Conservation (phyloP, 1,284 basidiomycete species). For the Trichosporon inkin region DNA sequence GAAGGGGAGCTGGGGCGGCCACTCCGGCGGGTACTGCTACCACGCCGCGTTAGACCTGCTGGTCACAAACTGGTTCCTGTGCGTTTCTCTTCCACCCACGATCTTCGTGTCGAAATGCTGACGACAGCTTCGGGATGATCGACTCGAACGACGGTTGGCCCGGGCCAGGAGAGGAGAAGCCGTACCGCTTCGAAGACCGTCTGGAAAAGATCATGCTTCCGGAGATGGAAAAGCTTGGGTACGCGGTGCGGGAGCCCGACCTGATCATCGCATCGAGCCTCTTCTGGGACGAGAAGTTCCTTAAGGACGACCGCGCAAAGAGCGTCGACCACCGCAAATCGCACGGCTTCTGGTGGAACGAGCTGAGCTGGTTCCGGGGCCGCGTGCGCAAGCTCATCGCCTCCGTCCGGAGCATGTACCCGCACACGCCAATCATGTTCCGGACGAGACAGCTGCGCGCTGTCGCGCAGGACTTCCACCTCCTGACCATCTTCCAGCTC, state of each 20-base stretch:
- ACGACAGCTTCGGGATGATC: conserved; percentile 26
- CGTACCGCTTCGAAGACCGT: conserved; percentile 23
- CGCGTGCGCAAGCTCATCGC: conserved; percentile 21
- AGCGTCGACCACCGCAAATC: conserved; percentile 6
- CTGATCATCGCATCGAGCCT: conserved; percentile 19
- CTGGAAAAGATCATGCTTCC: conserved; percentile 22
- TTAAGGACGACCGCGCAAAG: background rate
- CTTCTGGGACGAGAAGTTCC: conserved; percentile 29
- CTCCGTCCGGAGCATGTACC: conserved; percentile 12
- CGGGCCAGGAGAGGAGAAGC: conserved; percentile 10
- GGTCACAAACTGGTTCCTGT: conserved; percentile 31
- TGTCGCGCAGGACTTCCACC: conserved; percentile 9
- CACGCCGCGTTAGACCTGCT: conserved; percentile 21
- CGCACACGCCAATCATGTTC: conserved; percentile 24
- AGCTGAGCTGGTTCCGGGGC: conserved; percentile 27
- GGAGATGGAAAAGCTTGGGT: conserved; percentile 16
- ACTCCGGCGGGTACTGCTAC: conserved; percentile 23
- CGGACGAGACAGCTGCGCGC: conserved; percentile 25
- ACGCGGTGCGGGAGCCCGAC: conserved; percentile 16
- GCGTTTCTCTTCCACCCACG: conserved; percentile 9
- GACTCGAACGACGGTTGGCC: conserved; percentile 25
- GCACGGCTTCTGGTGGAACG: conserved; percentile 24
- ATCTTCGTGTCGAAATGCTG: background rate
- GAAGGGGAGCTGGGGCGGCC: conserved; percentile 18
- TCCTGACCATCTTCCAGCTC: conserved; percentile 29